These are phyloP conservation scores for Coemansia sp. DNA, from an alignment of 192 early-diverging fungal species.

Conservation along the genomic window DNA sequence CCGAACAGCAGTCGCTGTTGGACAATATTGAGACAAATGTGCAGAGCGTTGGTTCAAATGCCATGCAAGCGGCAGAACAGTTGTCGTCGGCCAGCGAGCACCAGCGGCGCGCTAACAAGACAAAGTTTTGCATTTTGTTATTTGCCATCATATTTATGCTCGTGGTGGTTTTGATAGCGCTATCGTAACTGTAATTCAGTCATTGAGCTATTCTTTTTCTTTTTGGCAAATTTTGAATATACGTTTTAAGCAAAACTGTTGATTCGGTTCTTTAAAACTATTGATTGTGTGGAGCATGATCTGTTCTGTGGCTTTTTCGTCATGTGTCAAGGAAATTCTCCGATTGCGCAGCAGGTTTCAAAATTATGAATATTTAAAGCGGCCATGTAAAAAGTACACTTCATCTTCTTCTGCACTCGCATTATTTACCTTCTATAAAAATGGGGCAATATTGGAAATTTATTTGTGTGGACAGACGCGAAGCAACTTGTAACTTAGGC, in stretches of 20 bases:
- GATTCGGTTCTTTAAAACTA: too few species aligned
- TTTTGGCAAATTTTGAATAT: too few species aligned
- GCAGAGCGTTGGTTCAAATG: constrained; percentile 72
- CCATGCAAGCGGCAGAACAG: constrained; percentile 78
- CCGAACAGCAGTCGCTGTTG: constrained; percentile 91
- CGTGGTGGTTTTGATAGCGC: constrained; percentile 61
- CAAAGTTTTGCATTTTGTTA: constrained; percentile 80
- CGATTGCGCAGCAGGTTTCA: too few species aligned
- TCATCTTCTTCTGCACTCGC: background rate
- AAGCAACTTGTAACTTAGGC: background rate
- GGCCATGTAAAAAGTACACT: background rate
- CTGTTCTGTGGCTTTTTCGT: too few species aligned
- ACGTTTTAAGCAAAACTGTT: too few species aligned
- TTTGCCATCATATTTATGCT: constrained; percentile 68
- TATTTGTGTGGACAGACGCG: background rate
- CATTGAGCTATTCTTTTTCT: background rate
- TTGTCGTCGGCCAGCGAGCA: constrained; percentile 75
- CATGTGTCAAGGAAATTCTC: too few species aligned
- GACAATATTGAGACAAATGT: constrained; percentile 97
- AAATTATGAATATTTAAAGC: background rate
- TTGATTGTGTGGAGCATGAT: too few species aligned
- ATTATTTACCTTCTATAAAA: background rate
- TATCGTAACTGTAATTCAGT: constrained; percentile 21
- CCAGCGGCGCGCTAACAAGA: constrained; percentile 74
- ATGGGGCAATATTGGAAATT: background rate